Evolutionary conservation across 2,329 filamentous ascomycete species (phyloP), one percentile per base, ranked within the genome.

Genomic region (Lecanicillium sp.): DNA sequence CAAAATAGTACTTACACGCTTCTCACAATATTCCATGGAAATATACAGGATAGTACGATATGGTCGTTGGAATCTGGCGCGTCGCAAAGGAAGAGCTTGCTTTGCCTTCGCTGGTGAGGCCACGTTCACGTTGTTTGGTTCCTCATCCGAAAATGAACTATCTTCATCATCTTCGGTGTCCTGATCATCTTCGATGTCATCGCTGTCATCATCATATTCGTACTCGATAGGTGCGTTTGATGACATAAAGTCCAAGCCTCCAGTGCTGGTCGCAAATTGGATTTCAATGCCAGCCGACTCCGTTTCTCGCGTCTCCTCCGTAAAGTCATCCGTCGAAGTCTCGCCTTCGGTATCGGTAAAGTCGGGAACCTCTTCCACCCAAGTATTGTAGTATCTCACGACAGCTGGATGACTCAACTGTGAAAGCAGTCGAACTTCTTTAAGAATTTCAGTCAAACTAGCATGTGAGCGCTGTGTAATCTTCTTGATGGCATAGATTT

Each of bases 21-120:
- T 92, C 57, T 96, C 90, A 54, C 92, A 98, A 49, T 95, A 94
- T 56, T 98, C 92, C 92, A 98, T 98, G 44, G 94, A 92, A 40
- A 98, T 96, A 57, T 95, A 98, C 30, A 98, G 71, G 6, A 89
- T 81, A 0, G 83, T 89, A 37, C 75, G 76, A 43, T 75, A 73
- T 4, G 75, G 63, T 31, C 73, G 68, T 40, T 73, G 67, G 30
- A 62, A 62, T 33, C 66, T 43, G 43, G 57, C 46, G 41, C 63
- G 48, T 11, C 56, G 52, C 30, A 52, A 47, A 15, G 56, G 41
- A 11, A 49, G 49, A 14, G 44, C 47, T 9, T 53, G 50, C 27
- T 54, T 53, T 16, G 58, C 56, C 35, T 52, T 57, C 12, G 52
- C 49, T 1, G 55, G 53, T n/a, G 56, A 60, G 5, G 44, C n/a